phyloP scores from a whole-genome alignment of 2,329 filamentous ascomycete species.

The Pseudogymnoascus sp. region DNA sequence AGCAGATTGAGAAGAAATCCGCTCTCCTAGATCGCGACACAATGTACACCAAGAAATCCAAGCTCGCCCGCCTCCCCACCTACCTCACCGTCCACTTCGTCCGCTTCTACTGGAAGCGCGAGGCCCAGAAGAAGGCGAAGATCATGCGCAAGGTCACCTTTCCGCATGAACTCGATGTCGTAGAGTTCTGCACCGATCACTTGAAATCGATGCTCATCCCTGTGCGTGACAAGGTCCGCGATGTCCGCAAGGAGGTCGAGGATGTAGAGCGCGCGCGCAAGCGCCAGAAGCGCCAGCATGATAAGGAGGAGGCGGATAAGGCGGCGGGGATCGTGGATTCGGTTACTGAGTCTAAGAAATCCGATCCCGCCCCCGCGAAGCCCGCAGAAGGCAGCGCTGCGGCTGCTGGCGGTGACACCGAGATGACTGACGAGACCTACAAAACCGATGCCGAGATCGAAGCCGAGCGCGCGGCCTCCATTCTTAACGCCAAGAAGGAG shows the following conservation, averaged over 20 bases:
- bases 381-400: conserved; percentile 32
- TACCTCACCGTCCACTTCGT: conserved; percentile 97
- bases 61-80: conserved; percentile 83
- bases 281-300: conserved; percentile 67
- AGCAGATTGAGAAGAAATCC: conserved; percentile 88
- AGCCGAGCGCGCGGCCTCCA: conserved; percentile 69
- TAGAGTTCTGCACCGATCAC: conserved; percentile 93
- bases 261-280: conserved; percentile 89
- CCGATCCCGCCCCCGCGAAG: conserved; percentile 41
- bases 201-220: conserved; percentile 77
- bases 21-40: conserved; percentile 70
- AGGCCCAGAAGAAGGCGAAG: conserved; percentile 97
- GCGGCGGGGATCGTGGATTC: conserved; percentile 43
- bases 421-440: conserved; percentile 58
- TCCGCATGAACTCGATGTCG: conserved; percentile 82
- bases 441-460: conserved; percentile 95
- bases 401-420: conserved; percentile 59
- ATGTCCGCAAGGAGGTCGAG: conserved; percentile 89
- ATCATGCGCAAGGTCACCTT: conserved; percentile 99
- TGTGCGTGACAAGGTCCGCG: conserved; percentile 91
- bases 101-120: conserved; percentile 95
- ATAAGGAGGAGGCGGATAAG: conserved; percentile 44
- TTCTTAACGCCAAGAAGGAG: conserved; percentile 81
- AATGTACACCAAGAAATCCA: conserved; percentile 83
- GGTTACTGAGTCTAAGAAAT: conserved; percentile 38